Evolutionary conservation across 345 rosid genomes (phyloP).

Genomic region (Trapa bicornis): DNA sequence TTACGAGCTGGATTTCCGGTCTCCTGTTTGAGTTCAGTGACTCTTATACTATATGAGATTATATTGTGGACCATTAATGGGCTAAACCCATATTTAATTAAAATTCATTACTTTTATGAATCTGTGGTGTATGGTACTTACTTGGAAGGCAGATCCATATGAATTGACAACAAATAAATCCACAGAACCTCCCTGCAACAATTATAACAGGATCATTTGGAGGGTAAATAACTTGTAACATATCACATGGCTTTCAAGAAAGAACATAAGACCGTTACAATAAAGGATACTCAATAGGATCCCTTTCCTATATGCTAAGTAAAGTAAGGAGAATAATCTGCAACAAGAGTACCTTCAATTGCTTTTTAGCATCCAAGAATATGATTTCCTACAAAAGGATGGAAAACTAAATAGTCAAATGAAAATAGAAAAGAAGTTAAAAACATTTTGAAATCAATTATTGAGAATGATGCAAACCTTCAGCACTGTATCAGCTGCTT

Average conservation of each 20-base stretch:
- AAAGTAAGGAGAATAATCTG: neutral
- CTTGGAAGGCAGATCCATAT: conserved; percentile 83
- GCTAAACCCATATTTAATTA: no score
- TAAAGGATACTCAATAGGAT: neutral
- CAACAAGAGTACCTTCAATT: conserved; percentile 40
- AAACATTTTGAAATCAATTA: neutral
- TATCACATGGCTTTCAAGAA: neutral
- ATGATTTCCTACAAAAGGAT: conserved; percentile 62
- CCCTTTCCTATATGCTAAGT: neutral
- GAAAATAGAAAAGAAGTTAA: neutral
- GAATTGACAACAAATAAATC: conserved; percentile 89
- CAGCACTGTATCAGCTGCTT: conserved; percentile 80
- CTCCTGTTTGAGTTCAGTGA: no score
- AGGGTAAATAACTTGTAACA: neutral
- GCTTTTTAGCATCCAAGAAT: conserved; percentile 44
- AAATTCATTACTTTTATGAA: neutral
- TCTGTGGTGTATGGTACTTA: conserved; percentile 19
- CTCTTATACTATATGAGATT: no score
- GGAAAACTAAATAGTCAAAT: conserved; percentile 10
- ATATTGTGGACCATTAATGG: no score
- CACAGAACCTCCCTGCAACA: conserved; percentile 65
- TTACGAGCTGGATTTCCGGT: no score
- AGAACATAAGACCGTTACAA: neutral
- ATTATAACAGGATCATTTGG: conserved; percentile 12
- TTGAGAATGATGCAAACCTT: conserved; percentile 44